Conservation (phyloP, 2,329 filamentous ascomycete genomes). For the Neoscytalidium dimidiatum region DNA sequence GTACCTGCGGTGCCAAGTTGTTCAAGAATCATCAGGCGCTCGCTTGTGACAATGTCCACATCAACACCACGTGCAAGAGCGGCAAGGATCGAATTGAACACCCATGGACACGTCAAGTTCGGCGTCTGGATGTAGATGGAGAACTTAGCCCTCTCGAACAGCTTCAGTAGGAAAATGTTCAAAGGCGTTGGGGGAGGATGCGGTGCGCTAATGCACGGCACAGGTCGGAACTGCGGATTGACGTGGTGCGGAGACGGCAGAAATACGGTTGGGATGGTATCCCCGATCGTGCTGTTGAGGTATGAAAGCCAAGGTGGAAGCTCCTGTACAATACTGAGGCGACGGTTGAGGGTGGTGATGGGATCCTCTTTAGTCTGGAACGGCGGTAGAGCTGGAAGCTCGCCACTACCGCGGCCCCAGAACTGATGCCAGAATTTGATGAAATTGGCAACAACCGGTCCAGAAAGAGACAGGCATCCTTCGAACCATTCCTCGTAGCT, state of each 20-base stretch:
- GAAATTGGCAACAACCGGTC: slow-evolving; percentile 63
- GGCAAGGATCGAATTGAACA: slow-evolving; percentile 61
- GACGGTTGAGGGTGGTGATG: background rate
- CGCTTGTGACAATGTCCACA: slow-evolving; percentile 68
- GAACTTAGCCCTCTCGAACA: slow-evolving; percentile 59
- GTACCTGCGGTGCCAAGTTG: slow-evolving; percentile 79
- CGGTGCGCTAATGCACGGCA: slow-evolving; percentile 54
- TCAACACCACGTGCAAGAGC: slow-evolving; percentile 68
- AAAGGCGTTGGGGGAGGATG: slow-evolving; percentile 65
- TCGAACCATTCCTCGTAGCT: slow-evolving; percentile 91
- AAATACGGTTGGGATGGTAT: slow-evolving; percentile 58
- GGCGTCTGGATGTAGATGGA: slow-evolving; percentile 74
- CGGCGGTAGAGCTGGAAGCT: background rate
- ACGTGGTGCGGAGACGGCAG: slow-evolving; percentile 74
- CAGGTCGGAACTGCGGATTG: slow-evolving; percentile 64
- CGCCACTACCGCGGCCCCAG: slow-evolving; percentile 55
- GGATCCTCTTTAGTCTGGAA: slow-evolving; percentile 4
- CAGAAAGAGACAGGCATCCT: slow-evolving; percentile 68
- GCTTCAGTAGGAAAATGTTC: slow-evolving; percentile 63
- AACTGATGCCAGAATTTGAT: slow-evolving; percentile 67
- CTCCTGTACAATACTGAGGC: background rate
- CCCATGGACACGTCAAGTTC: slow-evolving; percentile 70
- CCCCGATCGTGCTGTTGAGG: background rate
- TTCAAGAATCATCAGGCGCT: slow-evolving; percentile 73
- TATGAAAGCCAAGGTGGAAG: slow-evolving; percentile 12